Evolutionary conservation across 352 stramenopile genomes (phyloP).

Genomic region (Peronospora farinosa): DNA sequence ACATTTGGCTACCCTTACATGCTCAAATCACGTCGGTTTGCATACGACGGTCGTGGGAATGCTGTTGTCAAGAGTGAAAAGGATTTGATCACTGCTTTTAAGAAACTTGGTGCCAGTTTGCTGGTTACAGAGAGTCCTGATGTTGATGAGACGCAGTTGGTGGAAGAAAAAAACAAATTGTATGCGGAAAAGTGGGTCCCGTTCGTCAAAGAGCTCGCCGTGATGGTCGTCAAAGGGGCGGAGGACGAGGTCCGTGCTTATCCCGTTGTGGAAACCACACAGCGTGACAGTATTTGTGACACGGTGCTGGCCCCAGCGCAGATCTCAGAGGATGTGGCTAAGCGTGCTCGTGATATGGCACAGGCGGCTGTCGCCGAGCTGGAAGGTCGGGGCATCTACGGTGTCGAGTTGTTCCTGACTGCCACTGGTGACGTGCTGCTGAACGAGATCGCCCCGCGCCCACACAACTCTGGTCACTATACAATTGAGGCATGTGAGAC

Average conservation of each 20-base stretch:
- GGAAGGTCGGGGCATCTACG: conserved; percentile 89
- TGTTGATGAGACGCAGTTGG: conserved; percentile 20
- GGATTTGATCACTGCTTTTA: conserved; percentile 81
- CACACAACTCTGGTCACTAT: conserved; percentile 99
- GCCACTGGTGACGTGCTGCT: conserved; percentile 83
- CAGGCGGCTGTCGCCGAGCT: conserved; percentile 69
- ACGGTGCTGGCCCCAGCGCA: conserved; percentile 91
- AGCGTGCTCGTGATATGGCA: conserved; percentile 53
- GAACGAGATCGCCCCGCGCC: conserved; percentile 96
- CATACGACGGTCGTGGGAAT: conserved; percentile 97
- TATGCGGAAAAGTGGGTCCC: conserved; percentile 97
- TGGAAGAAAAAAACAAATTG: conserved; percentile 27
- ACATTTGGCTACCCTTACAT: conserved; percentile 94
- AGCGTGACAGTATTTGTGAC: conserved; percentile 96
- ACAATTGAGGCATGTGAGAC: conserved; percentile 97
- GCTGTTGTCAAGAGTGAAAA: conserved; percentile 82
- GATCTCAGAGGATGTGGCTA: conserved; percentile 34
- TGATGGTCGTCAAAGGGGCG: conserved; percentile 92
- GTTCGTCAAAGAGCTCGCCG: conserved; percentile 94
- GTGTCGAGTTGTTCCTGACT: conserved; percentile 96
- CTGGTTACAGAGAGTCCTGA: conserved; percentile 11
- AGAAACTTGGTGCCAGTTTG: conserved; percentile 50
- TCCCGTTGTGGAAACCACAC: conserved; percentile 94
- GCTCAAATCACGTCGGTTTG: conserved; percentile 94
- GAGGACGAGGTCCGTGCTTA: conserved; percentile 83